Conservation (phyloP, 192 early-diverging fungal species). For the Oehlia diaphana region DNA sequence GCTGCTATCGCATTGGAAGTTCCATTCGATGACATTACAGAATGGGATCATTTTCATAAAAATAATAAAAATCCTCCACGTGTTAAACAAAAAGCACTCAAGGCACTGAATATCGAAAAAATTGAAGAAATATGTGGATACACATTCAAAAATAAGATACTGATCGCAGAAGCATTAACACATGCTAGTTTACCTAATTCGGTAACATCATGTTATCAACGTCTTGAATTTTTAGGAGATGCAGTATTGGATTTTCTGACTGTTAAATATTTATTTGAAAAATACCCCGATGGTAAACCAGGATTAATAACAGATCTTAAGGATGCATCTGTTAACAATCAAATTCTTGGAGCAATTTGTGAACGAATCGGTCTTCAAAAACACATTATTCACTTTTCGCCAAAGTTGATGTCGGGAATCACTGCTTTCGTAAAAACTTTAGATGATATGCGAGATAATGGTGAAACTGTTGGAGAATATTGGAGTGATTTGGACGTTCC, state of each 20-base stretch:
- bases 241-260: conserved; percentile 80
- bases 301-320: conserved; percentile 82
- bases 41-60: conserved; percentile 50
- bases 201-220: conserved; percentile 74
- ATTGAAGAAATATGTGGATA: conserved; percentile 54
- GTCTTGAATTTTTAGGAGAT: conserved; percentile 88
- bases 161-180: conserved; percentile 82
- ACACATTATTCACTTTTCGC: conserved; percentile 66
- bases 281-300: conserved; percentile 65
- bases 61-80: conserved; percentile 31
- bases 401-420: conserved; percentile 56
- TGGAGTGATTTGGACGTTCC: conserved; percentile 83
- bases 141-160: conserved; percentile 62
- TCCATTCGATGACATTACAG: conserved; percentile 53
- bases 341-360: conserved; percentile 73
- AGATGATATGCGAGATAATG: conserved; percentile 34
- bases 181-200: conserved; percentile 71
- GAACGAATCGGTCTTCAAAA: conserved; percentile 63
- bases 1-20: conserved; percentile 58
- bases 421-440: conserved; percentile 56
- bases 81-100: conserved; percentile 25
- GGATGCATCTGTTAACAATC: conserved; percentile 86
- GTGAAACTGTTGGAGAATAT: conserved; percentile 58
- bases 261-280: conserved; percentile 70
- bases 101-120: conserved; percentile 17